Conservation (phyloP, 1,139 yeast genomes). For the Ashbya aceris region DNA sequence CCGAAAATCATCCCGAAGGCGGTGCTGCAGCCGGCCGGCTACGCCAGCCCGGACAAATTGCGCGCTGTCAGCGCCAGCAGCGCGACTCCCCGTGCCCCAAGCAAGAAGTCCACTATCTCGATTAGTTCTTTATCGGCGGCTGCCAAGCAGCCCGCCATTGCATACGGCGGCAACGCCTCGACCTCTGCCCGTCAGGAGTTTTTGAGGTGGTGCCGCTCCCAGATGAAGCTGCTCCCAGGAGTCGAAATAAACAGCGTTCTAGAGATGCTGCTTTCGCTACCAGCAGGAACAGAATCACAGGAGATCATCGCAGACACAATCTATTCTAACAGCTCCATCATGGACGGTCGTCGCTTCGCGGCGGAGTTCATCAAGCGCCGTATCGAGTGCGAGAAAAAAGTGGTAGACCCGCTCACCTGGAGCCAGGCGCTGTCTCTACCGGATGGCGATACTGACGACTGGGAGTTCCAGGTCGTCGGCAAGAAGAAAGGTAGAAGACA, state of each 20-base stretch:
- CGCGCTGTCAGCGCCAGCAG: slow-evolving; percentile 18
- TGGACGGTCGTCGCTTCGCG: slow-evolving; percentile 95
- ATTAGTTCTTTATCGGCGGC: slow-evolving; percentile 4
- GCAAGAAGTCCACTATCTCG: background rate
- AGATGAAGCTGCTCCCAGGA: slow-evolving; percentile 64
- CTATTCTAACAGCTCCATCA: slow-evolving; percentile 78
- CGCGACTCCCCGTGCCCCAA: slow-evolving; percentile 16
- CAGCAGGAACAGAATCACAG: slow-evolving; percentile 59
- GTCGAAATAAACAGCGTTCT: slow-evolving; percentile 70
- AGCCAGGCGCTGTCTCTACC: slow-evolving; percentile 49
- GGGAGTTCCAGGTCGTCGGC: slow-evolving; percentile 67
- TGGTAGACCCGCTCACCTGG: slow-evolving; percentile 57
- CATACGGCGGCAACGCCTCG: slow-evolving; percentile 27
- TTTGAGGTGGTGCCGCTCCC: slow-evolving; percentile 72
- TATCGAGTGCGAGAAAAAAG: slow-evolving; percentile 53
- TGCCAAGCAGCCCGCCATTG: slow-evolving; percentile 28
- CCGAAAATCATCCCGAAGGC: slow-evolving; percentile 7
- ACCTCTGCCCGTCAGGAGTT: slow-evolving; percentile 52
- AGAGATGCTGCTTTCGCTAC: slow-evolving; percentile 72
- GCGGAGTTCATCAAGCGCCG: slow-evolving; percentile 79
- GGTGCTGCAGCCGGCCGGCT: slow-evolving; percentile 11
- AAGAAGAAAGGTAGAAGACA: slow-evolving; percentile 49
- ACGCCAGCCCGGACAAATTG: slow-evolving; percentile 19
- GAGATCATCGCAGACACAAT: slow-evolving; percentile 90
- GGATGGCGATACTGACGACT: slow-evolving; percentile 61